Evolutionary conservation across 208 protist genomes (phyloP).

Genomic region (Trypanosoma cruzi): DNA sequence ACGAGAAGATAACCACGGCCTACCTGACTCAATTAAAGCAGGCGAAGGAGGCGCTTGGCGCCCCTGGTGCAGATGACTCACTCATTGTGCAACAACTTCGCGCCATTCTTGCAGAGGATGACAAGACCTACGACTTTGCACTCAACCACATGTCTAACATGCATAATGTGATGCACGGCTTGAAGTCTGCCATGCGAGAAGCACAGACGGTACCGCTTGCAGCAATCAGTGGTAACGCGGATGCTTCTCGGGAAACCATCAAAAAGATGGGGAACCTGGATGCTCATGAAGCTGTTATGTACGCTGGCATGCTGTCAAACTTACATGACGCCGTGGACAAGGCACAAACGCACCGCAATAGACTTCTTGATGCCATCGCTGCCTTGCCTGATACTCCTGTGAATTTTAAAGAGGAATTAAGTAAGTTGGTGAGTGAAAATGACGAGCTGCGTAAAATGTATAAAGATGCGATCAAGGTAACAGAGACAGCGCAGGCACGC

Average conservation of each 20-base stretch:
- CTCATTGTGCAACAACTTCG: conserved; percentile 32
- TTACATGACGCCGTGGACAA: conserved; percentile 16
- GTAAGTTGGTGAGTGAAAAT: conserved; percentile 31
- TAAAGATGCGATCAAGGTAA: not conserved
- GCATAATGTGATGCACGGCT: conserved; percentile 15
- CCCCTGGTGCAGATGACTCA: conserved; percentile 21
- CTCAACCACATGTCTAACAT: conserved; percentile 19
- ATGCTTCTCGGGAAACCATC: conserved; percentile 11
- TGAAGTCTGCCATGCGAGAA: conserved; percentile 28
- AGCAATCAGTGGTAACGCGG: conserved; percentile 22
- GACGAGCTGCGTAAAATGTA: conserved; percentile 26
- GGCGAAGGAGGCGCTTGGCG: conserved; percentile 9
- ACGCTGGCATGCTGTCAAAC: conserved; percentile 32
- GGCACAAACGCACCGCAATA: conserved; percentile 27
- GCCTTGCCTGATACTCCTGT: conserved; percentile 13
- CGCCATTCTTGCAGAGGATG: conserved; percentile 26
- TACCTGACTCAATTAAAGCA: conserved; percentile 19
- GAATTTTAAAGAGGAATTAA: conserved; percentile 33
- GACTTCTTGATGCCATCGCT: conserved; percentile 18
- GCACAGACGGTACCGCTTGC: conserved; percentile 27
- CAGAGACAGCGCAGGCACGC: conserved; percentile 20
- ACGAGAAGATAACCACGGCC: conserved; percentile 17
- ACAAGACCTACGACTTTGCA: conserved; percentile 19
- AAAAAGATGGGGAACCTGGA: conserved; percentile 33
- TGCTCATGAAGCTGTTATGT: conserved; percentile 11